Conservation (phyloP, 768 basidiomycete species). For the Leccinum uliginosum region DNA sequence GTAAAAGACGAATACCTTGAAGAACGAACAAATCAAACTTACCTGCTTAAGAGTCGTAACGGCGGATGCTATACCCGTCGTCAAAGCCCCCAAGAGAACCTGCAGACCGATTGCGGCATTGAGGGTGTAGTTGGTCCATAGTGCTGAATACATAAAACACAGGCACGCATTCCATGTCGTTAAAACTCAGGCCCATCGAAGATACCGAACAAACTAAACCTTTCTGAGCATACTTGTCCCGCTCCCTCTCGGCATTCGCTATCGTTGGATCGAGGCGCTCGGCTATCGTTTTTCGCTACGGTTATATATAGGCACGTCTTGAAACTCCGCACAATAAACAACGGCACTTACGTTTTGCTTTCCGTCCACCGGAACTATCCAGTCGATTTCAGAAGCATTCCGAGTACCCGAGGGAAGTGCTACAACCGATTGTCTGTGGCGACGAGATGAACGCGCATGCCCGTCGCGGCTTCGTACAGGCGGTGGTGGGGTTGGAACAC, state of each 20-base stretch:
- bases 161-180: background rate
- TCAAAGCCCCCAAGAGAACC: slow-evolving; percentile 60
- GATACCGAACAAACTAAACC: slow-evolving; percentile 27
- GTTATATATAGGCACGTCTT: background rate
- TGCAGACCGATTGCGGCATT: slow-evolving; percentile 58
- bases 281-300: slow-evolving; percentile 37
- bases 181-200: background rate
- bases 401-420: background rate
- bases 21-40: slow-evolving; percentile 4
- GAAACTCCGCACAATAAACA: background rate
- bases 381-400: slow-evolving; percentile 17
- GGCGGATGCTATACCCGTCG: slow-evolving; percentile 57
- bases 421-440: background rate
- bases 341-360: slow-evolving; percentile 16
- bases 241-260: slow-evolving; percentile 41
- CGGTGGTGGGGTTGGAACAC: slow-evolving; percentile 4
- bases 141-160: slow-evolving; percentile 21
- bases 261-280: slow-evolving; percentile 57
- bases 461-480: slow-evolving; percentile 16
- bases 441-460: slow-evolving; percentile 13
- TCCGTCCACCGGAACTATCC: slow-evolving; percentile 24
- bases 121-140: slow-evolving; percentile 29
- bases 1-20: background rate
- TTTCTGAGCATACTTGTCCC: slow-evolving; percentile 43
- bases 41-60: slow-evolving; percentile 40